phyloP scores from a whole-genome alignment of 1,139 yeast genomes.

The Pichia sp. region DNA sequence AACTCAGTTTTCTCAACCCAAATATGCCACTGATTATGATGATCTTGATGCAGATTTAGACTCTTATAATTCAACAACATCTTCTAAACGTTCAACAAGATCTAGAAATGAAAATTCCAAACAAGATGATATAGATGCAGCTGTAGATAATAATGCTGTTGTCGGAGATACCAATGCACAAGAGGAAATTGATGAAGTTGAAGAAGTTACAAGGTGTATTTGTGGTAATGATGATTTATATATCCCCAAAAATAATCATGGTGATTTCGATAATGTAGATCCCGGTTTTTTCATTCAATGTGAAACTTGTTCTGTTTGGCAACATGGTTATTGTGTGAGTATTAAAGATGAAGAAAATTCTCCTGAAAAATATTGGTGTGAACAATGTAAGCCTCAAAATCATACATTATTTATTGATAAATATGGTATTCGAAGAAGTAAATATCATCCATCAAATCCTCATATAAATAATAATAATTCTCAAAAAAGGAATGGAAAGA shows the following conservation, averaged over 20 bases:
- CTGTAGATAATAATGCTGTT: constrained; percentile 33
- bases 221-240: constrained; percentile 75
- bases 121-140: constrained; percentile 14
- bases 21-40: constrained; percentile 13
- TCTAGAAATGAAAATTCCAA: constrained; percentile 1
- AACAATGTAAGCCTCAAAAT: constrained; percentile 75
- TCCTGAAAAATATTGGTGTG: constrained; percentile 94
- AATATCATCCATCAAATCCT: constrained; percentile 37
- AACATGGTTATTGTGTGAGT: constrained; percentile 95
- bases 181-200: constrained; percentile 34
- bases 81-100: constrained; percentile 8
- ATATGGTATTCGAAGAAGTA: constrained; percentile 34
- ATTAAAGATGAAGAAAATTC: constrained; percentile 64
- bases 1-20: constrained; percentile 12
- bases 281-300: constrained; percentile 83
- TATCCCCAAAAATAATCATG: constrained; percentile 42
- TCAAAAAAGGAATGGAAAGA: constrained; percentile 21
- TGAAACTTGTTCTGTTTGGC: constrained; percentile 93
- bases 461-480: constrained; percentile 23
- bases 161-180: constrained; percentile 29
- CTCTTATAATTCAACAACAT: neutral
- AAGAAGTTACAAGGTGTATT: constrained; percentile 82
- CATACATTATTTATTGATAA: constrained; percentile 45
- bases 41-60: constrained; percentile 14
- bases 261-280: constrained; percentile 56